phyloP scores from a whole-genome alignment of 2,329 filamentous ascomycete genomes.

The Septoria linicola region DNA sequence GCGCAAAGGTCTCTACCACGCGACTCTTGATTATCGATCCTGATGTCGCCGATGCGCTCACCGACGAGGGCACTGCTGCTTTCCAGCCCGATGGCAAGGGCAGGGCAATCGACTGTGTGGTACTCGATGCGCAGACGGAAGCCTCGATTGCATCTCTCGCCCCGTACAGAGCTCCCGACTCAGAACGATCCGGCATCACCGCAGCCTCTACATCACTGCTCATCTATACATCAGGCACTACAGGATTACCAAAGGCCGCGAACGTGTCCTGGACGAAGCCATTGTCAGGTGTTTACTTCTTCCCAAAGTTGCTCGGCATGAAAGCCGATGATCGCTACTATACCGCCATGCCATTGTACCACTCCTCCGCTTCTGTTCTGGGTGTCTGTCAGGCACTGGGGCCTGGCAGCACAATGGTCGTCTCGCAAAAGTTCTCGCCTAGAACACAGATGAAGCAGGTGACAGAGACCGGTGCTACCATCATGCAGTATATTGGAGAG shows the following conservation, averaged over 20 bases:
- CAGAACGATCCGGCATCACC: conserved; percentile 32
- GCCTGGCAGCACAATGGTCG: conserved; percentile 63
- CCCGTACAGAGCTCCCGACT: conserved; percentile 36
- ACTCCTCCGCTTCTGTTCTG: conserved; percentile 73
- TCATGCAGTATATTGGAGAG: conserved; percentile 85
- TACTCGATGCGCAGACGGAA: conserved; percentile 62
- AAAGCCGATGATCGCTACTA: conserved; percentile 77
- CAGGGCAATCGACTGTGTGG: conserved; percentile 55
- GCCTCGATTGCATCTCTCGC: conserved; percentile 41
- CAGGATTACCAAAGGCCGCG: conserved; percentile 69
- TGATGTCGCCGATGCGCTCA: conserved; percentile 55
- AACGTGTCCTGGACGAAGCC: conserved; percentile 39
- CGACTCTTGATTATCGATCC: conserved; percentile 69
- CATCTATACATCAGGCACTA: conserved; percentile 85
- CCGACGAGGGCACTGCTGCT: conserved; percentile 51
- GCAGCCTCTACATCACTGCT: conserved; percentile 62
- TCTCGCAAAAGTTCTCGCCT: conserved; percentile 77
- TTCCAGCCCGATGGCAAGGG: conserved; percentile 48
- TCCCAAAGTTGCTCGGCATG: conserved; percentile 55
- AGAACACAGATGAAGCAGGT: conserved; percentile 75
- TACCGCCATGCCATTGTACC: conserved; percentile 84
- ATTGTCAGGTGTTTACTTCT: conserved; percentile 28
- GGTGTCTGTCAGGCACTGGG: conserved; percentile 59
- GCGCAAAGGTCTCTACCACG: conserved; percentile 66
- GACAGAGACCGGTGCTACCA: conserved; percentile 66